Conservation (phyloP, 1,284 basidiomycete species). For the Fomitopsis schrenkii region DNA sequence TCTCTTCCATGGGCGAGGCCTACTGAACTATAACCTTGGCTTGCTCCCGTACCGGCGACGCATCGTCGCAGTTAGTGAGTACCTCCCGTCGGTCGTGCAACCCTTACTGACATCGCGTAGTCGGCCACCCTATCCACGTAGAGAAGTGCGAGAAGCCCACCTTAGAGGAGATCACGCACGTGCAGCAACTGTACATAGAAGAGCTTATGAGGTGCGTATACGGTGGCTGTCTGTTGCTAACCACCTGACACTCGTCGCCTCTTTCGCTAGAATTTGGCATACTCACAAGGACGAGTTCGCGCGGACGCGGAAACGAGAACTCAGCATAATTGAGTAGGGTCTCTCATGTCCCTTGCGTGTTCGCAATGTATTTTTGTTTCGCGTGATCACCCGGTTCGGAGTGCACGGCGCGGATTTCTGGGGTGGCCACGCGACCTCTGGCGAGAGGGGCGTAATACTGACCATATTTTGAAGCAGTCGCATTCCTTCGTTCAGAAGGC, state of each 20-base stretch:
- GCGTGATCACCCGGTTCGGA: not conserved
- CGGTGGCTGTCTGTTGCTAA: not conserved
- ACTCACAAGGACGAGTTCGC: slow-evolving; percentile 89
- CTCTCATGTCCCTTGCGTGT: slow-evolving; percentile 8
- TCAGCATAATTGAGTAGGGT: slow-evolving; percentile 65
- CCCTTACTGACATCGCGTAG: slow-evolving; percentile 31
- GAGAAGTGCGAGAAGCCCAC: slow-evolving; percentile 76
- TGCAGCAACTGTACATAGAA: slow-evolving; percentile 88
- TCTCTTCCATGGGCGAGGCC: slow-evolving; percentile 86
- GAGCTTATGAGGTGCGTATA: slow-evolving; percentile 78
- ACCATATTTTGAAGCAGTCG: too few species aligned
- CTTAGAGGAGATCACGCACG: slow-evolving; percentile 73
- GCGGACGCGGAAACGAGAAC: slow-evolving; percentile 64
- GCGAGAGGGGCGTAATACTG: too few species aligned
- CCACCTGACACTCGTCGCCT: not conserved
- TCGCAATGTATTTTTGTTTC: not conserved
- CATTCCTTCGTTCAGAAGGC: too few species aligned
- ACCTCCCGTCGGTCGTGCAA: not conserved
- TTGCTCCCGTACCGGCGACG: slow-evolving; percentile 92
- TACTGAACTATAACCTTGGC: slow-evolving; percentile 92
- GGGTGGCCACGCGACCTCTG: not conserved
- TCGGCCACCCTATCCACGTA: slow-evolving; percentile 87
- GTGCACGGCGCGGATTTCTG: not conserved
- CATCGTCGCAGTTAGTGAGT: slow-evolving; percentile 92
- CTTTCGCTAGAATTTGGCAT: slow-evolving; percentile 78